These are phyloP conservation scores for Leersia perrieri DNA, from an alignment of 176 grass and related monocot genomes.

Conservation along the genomic window DNA sequence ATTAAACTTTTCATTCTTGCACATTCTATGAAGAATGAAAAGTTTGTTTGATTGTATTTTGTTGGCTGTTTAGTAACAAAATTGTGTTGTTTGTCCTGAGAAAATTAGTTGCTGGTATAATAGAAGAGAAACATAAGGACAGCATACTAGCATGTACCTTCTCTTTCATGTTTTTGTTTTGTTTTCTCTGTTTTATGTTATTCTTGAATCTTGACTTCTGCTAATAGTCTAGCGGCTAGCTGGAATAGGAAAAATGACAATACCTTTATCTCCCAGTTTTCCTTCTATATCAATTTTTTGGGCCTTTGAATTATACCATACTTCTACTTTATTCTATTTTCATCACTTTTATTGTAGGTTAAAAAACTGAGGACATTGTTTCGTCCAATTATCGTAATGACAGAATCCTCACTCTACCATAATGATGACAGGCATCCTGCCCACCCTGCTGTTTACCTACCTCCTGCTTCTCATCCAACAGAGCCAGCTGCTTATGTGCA, in stretches of 20 bases:
- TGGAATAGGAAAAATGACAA: background rate
- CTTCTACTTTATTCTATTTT: background rate
- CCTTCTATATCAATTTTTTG: background rate
- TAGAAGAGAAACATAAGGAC: background rate
- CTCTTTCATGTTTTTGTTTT: background rate
- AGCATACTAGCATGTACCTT: background rate
- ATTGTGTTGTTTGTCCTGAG: background rate
- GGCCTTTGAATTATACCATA: slow-evolving; percentile 9
- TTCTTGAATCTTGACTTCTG: background rate
- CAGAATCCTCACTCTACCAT: slow-evolving; percentile 24
- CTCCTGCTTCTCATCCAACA: background rate
- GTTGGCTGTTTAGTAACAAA: background rate
- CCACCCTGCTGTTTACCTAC: background rate
- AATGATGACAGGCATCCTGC: slow-evolving; percentile 32
- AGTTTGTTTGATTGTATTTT: slow-evolving; percentile 7
- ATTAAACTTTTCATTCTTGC: no score
- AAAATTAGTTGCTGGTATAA: slow-evolving; percentile 10
- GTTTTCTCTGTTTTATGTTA: background rate
- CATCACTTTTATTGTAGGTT: slow-evolving; percentile 50
- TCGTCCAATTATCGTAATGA: slow-evolving; percentile 31
- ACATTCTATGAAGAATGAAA: no score
- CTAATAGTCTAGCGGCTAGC: background rate
- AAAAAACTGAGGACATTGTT: slow-evolving; percentile 47
- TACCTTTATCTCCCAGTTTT: background rate
- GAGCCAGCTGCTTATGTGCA: slow-evolving; percentile 20